Conservation (phyloP, 2,329 filamentous ascomycete genomes). For the Xylaria sp. region DNA sequence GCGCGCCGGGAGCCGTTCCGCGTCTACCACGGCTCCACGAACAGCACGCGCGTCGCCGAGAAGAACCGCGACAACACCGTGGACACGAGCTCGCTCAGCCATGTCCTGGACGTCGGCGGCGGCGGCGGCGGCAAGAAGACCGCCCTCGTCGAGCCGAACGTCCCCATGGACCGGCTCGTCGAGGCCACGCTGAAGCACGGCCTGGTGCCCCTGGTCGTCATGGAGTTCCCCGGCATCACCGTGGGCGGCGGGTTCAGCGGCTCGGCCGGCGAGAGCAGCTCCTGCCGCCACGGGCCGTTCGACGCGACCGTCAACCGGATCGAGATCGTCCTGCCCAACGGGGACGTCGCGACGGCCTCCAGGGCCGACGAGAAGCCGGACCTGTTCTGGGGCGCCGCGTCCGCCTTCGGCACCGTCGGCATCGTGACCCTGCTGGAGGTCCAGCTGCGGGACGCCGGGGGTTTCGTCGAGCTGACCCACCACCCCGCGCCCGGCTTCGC, state of each 20-base stretch:
- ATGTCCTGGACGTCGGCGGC: slow-evolving; percentile 63
- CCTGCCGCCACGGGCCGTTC: slow-evolving; percentile 68
- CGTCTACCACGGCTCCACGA: slow-evolving; percentile 78
- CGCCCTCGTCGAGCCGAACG: slow-evolving; percentile 71
- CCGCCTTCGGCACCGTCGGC: slow-evolving; percentile 68
- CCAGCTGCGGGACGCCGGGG: slow-evolving; percentile 56
- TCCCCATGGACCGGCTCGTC: slow-evolving; percentile 67
- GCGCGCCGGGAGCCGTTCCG: slow-evolving; percentile 59
- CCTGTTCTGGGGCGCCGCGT: slow-evolving; percentile 66
- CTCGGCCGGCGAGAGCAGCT: slow-evolving; percentile 69
- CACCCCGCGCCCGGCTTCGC: slow-evolving; percentile 46
- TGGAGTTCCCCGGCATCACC: slow-evolving; percentile 75
- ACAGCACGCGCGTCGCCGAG: slow-evolving; percentile 67
- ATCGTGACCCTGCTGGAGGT: slow-evolving; percentile 67
- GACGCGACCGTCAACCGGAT: slow-evolving; percentile 63
- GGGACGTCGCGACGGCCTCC: slow-evolving; percentile 58
- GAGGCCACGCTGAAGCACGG: slow-evolving; percentile 57
- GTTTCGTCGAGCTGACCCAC: slow-evolving; percentile 62
- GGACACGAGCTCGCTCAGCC: slow-evolving; percentile 66
- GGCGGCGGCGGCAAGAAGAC: slow-evolving; percentile 53
- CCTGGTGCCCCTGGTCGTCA: slow-evolving; percentile 67
- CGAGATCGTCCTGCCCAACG: slow-evolving; percentile 67
- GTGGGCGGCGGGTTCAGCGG: slow-evolving; percentile 69
- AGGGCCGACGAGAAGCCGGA: slow-evolving; percentile 57
- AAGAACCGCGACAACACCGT: slow-evolving; percentile 58